These are phyloP conservation scores for Tuctoria greenei DNA, from an alignment of 176 grass and related monocot species.

Conservation along the genomic window DNA sequence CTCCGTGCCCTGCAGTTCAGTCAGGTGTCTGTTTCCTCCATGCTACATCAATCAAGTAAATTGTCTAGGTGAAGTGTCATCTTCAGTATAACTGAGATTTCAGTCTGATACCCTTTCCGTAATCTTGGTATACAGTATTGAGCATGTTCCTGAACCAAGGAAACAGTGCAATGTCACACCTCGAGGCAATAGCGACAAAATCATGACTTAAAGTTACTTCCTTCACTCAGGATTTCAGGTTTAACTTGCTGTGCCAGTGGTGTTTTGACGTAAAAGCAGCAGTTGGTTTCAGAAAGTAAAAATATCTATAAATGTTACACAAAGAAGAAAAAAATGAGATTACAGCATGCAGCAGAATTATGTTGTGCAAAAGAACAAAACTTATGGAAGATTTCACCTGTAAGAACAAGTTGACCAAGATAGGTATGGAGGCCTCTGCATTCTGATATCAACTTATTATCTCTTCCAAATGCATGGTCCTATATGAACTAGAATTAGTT, in stretches of 20 bases:
- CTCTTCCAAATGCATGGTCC: too few species aligned
- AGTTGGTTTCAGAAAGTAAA: neutral
- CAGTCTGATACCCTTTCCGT: neutral
- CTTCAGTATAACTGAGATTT: slow-evolving; percentile 1
- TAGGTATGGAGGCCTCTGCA: neutral
- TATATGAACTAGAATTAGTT: too few species aligned
- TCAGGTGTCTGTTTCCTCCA: neutral
- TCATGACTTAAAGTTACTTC: neutral
- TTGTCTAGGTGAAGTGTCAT: neutral
- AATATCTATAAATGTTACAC: neutral
- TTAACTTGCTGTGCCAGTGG: too few species aligned
- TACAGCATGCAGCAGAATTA: too few species aligned
- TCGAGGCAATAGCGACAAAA: neutral
- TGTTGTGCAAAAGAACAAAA: neutral
- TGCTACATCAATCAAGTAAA: slow-evolving; percentile 3
- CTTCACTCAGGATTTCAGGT: neutral
- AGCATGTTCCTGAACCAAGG: neutral
- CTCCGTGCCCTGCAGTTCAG: neutral
- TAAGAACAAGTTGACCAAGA: neutral
- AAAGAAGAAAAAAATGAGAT: neutral
- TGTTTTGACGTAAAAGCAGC: too few species aligned
- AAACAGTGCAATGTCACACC: neutral
- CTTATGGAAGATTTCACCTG: neutral
- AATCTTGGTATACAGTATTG: neutral
- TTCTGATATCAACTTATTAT: neutral